A percentile compares a stretch with the other conserved stretches of the same genome.
Evolutionary conservation across 306 rosid genomes (phyloP).

Genomic region (Acacia melanoxylon): DNA sequence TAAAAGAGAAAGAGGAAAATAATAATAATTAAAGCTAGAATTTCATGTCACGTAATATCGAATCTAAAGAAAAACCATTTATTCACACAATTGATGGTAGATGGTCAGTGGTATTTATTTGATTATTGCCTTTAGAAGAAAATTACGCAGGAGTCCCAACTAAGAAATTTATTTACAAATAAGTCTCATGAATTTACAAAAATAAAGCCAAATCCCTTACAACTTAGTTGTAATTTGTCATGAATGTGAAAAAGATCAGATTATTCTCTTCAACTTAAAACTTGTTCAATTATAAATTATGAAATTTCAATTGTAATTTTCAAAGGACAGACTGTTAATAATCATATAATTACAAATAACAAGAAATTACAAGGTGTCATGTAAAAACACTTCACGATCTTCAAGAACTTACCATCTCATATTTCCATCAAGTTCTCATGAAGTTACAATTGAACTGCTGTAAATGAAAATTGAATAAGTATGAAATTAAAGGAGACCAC

Average conservation of each 20-base stretch:
- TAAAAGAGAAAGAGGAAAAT: no score
- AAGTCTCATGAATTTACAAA: not conserved
- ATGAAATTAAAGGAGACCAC: no score
- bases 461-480: no score
- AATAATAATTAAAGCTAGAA: no score
- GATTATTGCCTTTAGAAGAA: not conserved
- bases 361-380: not conserved
- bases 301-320: no score
- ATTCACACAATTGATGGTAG: no score
- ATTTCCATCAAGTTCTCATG: not conserved
- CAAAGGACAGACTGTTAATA: no score
- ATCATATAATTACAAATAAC: no score
- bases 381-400: not conserved
- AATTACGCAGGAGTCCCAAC: not conserved
- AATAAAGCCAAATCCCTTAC: not conserved
- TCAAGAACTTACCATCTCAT: not conserved
- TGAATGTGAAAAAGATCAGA: not conserved
- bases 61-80: no score
- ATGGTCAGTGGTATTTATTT: no score
- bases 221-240: not conserved
- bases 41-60: no score
- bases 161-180: not conserved
- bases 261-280: not conserved
- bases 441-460: no score
- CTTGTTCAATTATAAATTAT: not conserved